Conservation (phyloP, 2,329 filamentous ascomycete genomes). For the Davidsoniella australis region DNA sequence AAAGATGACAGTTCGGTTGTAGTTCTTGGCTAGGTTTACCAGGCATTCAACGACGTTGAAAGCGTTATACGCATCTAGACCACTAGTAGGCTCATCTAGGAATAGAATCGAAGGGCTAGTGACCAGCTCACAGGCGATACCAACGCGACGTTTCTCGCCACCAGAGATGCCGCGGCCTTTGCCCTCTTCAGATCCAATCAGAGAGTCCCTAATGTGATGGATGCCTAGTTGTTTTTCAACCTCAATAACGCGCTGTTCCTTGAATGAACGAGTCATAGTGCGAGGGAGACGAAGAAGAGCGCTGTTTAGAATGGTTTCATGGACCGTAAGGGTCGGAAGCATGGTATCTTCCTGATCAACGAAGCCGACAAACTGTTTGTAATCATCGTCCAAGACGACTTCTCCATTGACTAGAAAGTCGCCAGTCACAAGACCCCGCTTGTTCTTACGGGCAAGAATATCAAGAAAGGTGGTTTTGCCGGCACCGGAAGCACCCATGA, state of each 20-base stretch:
- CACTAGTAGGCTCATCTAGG: conserved; percentile 91
- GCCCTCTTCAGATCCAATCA: conserved; percentile 92
- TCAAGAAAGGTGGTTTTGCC: conserved; percentile 96
- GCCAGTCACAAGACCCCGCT: conserved; percentile 61
- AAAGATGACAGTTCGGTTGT: conserved; percentile 93
- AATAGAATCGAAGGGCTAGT: conserved; percentile 96
- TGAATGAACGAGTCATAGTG: conserved; percentile 74
- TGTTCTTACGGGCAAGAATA: conserved; percentile 92
- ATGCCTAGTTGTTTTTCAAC: conserved; percentile 95
- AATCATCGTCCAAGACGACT: conserved; percentile 67
- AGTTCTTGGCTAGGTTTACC: conserved; percentile 84
- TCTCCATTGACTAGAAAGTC: conserved; percentile 90
- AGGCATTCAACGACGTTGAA: conserved; percentile 97
- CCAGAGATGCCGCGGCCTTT: conserved; percentile 90
- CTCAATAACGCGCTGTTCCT: conserved; percentile 79
- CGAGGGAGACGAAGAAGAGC: conserved; percentile 80
- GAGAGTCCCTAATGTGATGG: conserved; percentile 78
- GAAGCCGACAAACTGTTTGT: conserved; percentile 84
- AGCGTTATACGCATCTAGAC: conserved; percentile 89
- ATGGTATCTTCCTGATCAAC: conserved; percentile 98
- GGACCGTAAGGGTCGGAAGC: conserved; percentile 86
- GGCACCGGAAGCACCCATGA: conserved; percentile 95
- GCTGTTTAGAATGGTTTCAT: conserved; percentile 93
- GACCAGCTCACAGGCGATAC: conserved; percentile 93
- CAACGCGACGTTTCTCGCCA: conserved; percentile 87